These are phyloP conservation scores for Ceratocystis cubensis DNA, from an alignment of 2,329 filamentous ascomycete genomes.

Conservation along the genomic window DNA sequence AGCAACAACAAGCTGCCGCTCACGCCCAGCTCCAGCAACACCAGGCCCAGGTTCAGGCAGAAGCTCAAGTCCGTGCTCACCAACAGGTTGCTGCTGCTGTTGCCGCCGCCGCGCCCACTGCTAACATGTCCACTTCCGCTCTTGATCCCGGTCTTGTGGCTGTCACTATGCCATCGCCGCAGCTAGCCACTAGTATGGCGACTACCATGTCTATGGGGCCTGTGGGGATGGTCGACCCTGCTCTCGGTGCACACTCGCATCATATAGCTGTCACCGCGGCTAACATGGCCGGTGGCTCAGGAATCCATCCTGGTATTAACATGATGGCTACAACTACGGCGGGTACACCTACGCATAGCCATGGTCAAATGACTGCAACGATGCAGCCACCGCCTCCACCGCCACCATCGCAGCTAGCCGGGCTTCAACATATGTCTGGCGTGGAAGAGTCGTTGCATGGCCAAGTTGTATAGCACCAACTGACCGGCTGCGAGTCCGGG, in stretches of 20 bases:
- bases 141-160: conserved; percentile 19
- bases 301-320: conserved; percentile 17
- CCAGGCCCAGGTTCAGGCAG: conserved; percentile 7
- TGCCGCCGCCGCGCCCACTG: conserved; percentile 15
- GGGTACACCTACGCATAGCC: too few relatives aligned
- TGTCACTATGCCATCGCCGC: conserved; percentile 17
- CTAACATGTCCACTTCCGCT: conserved; percentile 17
- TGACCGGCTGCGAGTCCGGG: not conserved
- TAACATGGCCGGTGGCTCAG: not conserved
- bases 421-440: conserved; percentile 14
- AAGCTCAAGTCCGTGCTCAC: conserved; percentile 11
- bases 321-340: conserved; percentile 12
- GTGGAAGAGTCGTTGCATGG: conserved; percentile 19
- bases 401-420: not conserved
- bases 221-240: conserved; percentile 16
- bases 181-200: conserved; percentile 17
- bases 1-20: conserved; percentile 8
- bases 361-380: conserved; percentile 4
- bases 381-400: conserved; percentile 9
- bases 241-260: conserved; percentile 15
- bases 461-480: conserved; percentile 17
- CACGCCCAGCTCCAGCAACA: conserved; percentile 10
- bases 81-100: conserved; percentile 12
- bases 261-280: conserved; percentile 7
- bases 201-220: conserved; percentile 16